Base-by-base conservation (phyloP, 2,329 filamentous ascomycete genomes). In the Ophiostoma australiae region DNA sequence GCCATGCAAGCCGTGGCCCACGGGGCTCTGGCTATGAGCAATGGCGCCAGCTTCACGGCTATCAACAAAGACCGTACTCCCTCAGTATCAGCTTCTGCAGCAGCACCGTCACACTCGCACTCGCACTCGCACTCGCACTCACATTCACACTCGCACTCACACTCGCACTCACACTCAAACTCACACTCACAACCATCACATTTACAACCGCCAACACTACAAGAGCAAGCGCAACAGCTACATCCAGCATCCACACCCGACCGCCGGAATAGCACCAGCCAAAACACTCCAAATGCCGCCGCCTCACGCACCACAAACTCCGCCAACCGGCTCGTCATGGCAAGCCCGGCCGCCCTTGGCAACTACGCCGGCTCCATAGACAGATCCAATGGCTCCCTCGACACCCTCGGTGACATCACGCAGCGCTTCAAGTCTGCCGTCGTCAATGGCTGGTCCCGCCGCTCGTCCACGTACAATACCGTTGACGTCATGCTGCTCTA, bases 341-440 rank as follows among this genome's bases (percentile, higher is more conserved):
- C 58, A 31, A 33, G 58, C 23, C 27, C 58, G 15, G 13, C 58
- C 58, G 13, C 27, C 17, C 44, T 20, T 20, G 44, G 17, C 7
- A 27, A 63, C 58, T 33, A 31, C 58, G 58, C 58, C 58, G 27
- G 20, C n/a, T 10, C 52, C 17, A 4, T 27, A 33, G 58, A 63
- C 58, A 63, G 27, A 15, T 33, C 27, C 48, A 68, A 67, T 35
- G 39, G n/a, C 39, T 52, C 31, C 2, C n/a, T 74, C 4, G 63
- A 72, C 5, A 72, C 69, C 23, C 68, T 74, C 67, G 71, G 55
- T 13, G 74, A 73, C 23, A 72, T 75, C 68, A 74, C 72, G 2
- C 71, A 70, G 4, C 39, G 71, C 27, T 72, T 75, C 61, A 61
- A 73, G 35, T 41, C 69, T 3, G 74, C 74, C 8, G 73, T 73